A percentile compares a stretch with the other conserved stretches of the same genome.
Evolutionary conservation across 1,284 basidiomycete species (phyloP).

Genomic region (Pseudozyma hubeiensis): DNA sequence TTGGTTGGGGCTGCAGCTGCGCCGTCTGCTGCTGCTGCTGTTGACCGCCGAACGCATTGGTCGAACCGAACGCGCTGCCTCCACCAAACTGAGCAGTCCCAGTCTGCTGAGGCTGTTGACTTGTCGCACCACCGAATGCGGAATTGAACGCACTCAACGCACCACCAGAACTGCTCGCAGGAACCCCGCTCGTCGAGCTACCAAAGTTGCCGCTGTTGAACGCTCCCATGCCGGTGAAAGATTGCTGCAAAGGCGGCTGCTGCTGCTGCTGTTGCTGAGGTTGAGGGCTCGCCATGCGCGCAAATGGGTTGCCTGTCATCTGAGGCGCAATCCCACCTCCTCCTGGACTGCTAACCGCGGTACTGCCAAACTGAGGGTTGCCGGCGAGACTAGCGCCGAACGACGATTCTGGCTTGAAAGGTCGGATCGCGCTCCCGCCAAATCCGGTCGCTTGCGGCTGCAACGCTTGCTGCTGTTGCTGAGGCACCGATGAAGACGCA

Average conservation of each 20-base stretch:
- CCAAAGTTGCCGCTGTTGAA: conserved; percentile 8
- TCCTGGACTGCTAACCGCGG: conserved; percentile 4
- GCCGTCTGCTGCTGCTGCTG: conserved; percentile 3
- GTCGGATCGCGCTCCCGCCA: conserved; percentile 42
- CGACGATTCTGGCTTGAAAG: conserved; percentile 56
- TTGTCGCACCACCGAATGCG: conserved; percentile 9
- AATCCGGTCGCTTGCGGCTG: conserved; percentile 59
- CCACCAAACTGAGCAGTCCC: conserved; percentile 1
- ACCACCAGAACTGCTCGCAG: conserved; percentile 5
- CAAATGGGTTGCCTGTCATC: conserved; percentile 58
- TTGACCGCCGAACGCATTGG: neutral
- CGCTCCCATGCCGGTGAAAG: conserved; percentile 15
- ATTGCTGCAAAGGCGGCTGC: conserved; percentile 1
- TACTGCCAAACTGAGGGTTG: conserved; percentile 20
- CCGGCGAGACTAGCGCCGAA: conserved; percentile 53
- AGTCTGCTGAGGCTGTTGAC: conserved; percentile 19
- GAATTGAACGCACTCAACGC: conserved; percentile 32
- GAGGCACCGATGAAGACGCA: conserved; percentile 6
- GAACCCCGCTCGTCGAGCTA: conserved; percentile 10
- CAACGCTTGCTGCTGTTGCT: conserved; percentile 27
- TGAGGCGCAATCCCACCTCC: conserved; percentile 18
- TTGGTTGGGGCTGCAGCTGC: conserved; percentile 46
- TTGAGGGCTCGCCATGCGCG: conserved; percentile 20
- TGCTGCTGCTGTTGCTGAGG: conserved; percentile 13
- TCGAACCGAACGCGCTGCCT: neutral